Evolutionary conservation across 2,329 filamentous ascomycete species (phyloP), one percentile per base, ranked within the genome.

Genomic region (Ceratocystis cacaofunesta): DNA sequence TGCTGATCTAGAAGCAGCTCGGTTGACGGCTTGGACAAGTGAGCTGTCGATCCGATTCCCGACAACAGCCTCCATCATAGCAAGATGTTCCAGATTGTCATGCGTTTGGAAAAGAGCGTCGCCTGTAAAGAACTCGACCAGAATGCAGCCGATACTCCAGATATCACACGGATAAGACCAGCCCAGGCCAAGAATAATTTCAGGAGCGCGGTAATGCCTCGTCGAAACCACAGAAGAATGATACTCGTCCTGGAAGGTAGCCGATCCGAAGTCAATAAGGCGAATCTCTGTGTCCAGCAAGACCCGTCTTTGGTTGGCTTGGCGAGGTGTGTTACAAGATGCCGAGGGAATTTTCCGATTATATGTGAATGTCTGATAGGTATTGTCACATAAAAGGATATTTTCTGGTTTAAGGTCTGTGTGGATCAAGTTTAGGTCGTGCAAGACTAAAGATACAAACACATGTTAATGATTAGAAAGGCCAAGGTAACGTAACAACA

Each of bases 341-440:
- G 85, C 87, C 0, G 85, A 87, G 2, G 85, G 85, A 66, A 88
- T 87, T 71, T 83, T 82, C 68, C 85, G 79, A 72, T 86, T 87
- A 71, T 88, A 88, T 1, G 85, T 87, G 70, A 88, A 88, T 1
- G 84, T 86, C 72, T 88, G 85, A 69, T 87, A 88, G 2, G 79
- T 76, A 70, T 80, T 84, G 68, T 86, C 80, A 69, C 83, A 85
- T 10, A 88, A 78, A 32, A 88, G 78, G 68, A 88, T 88, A 70
- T 88, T 88, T 71, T 88, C 85, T 0, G 85, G 85, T 72, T 88
- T 88, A 61, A 88, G 74, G 72, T 88, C 85, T 8, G 94, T 99
- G 74, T 99, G 94, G 68, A 99, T 96, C 69, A 99, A 83, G 74
- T 97, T 96, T 19, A 99, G 82, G 75, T 99, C 94, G 73, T 99